Percentiles rank a stretch among this genome's conserved stretches.
These are phyloP conservation scores for Chlorella sp. DNA, from an alignment of 139 green algal species.

Conservation along the genomic window DNA sequence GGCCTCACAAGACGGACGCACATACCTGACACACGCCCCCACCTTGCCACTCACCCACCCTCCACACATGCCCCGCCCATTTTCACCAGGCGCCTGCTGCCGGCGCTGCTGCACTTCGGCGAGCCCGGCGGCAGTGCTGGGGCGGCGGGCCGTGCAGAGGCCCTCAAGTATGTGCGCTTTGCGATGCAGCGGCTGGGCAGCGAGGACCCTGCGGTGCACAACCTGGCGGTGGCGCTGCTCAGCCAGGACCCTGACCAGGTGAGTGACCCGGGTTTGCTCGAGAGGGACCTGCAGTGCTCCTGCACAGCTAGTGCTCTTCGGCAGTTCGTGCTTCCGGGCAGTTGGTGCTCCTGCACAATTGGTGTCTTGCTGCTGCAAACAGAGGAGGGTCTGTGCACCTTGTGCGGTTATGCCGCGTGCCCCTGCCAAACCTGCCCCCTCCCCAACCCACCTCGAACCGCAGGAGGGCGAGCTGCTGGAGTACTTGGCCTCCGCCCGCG, in stretches of 20 bases:
- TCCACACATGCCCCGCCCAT: background rate
- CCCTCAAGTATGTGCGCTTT: slow-evolving; percentile 83
- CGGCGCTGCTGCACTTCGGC: slow-evolving; percentile 80
- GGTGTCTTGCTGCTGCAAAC: too few species aligned
- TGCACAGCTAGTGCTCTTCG: background rate
- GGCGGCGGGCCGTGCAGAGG: slow-evolving; percentile 42
- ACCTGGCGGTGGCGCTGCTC: slow-evolving; percentile 82
- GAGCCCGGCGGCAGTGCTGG: slow-evolving; percentile 43
- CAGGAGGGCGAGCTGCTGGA: slow-evolving; percentile 71
- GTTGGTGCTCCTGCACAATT: background rate
- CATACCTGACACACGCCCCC: too few species aligned
- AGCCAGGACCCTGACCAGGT: too few species aligned
- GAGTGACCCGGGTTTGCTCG: too few species aligned
- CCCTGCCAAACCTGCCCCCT: background rate
- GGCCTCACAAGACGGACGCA: too few species aligned
- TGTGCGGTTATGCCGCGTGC: too few species aligned
- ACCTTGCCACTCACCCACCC: background rate
- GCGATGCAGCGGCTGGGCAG: slow-evolving; percentile 63
- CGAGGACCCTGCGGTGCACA: slow-evolving; percentile 66
- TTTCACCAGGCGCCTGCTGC: slow-evolving; percentile 72
- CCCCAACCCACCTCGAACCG: background rate
- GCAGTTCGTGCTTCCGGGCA: background rate
- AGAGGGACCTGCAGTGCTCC: too few species aligned
- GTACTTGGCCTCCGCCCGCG: slow-evolving; percentile 61
- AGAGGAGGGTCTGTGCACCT: too few species aligned